Evolutionary conservation across 345 rosid species (phyloP), one percentile per base, ranked within the genome.

Genomic region (Pugionium dolabratum): DNA sequence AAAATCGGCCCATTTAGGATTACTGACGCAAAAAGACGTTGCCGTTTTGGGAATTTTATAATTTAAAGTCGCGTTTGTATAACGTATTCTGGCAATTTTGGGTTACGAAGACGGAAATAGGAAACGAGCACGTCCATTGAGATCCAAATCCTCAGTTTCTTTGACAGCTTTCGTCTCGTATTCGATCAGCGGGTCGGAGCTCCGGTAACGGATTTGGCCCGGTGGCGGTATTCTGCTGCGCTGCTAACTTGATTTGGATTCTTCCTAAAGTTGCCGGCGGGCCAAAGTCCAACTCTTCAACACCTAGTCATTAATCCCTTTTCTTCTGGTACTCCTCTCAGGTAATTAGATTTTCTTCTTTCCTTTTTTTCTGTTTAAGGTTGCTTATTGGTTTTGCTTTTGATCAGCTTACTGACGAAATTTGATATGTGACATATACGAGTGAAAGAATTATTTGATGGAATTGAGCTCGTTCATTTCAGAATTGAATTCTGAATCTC

Each of bases 261-360:
- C 29, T n/a, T n/a, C 43, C 40, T 5, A 4, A n/a, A n/a, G n/a
- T n/a, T n/a, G n/a, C n/a, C n/a, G n/a, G n/a, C n/a, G n/a, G n/a
- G n/a, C n/a, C n/a, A n/a, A n/a, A n/a, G n/a, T 7, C 1, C 6
- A 61, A 62, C 67, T 61, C 63, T 45, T 58, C 70, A 51, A 49
- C 80, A n/a, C 80, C 75, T 76, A 83, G 80, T 84, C 91, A 95
- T 95, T 95, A 95, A 91, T 83, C 87, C 99, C 35, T 89, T 95
- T 79, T 91, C 96, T 48, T 90, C 99, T 69, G 93, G 86, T 60
- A 95, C 99, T 70, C 99, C 97, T 75, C 83, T 91, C 46, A 85
- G 99, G 97, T 88, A 65, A 78, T 34, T 62, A 30, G 44, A n/a
- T 7, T 46, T 40, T 73, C 51, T 29, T 57, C 71, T 33, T n/a